Base-by-base conservation (phyloP, 2,329 filamentous ascomycete species). In the Aspergillus oerlinghausenensis region DNA sequence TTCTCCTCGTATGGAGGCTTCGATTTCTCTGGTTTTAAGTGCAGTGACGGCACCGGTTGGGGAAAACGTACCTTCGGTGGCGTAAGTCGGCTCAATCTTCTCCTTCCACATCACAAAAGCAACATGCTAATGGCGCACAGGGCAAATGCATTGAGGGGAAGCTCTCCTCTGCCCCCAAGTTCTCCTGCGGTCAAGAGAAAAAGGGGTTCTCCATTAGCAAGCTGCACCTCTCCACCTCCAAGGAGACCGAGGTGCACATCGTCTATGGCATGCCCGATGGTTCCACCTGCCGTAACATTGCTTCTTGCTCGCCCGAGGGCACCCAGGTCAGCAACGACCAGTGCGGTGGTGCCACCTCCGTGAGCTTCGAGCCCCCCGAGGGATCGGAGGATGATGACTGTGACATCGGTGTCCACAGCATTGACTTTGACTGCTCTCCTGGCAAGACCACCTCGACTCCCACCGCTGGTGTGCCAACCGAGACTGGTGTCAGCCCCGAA, bases 301-400 rank as follows among this genome's bases (percentile, higher is more conserved):
- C 83, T 63, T 70, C 80, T 52, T 95, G 90, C 83, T 84, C 80
- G 62, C 78, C 81, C 55, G 78, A 81, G 17, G 90, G 90, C 67
- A 87, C 85, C 57, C 83, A 82, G 49, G 81, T 97, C 67, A 77
- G 84, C 76, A 97, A 97, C 83, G 84, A 80, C 59, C 91, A 97
- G 82, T 97, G 93, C 73, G 93, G 92, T 84, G 92, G 92, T 75
- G 92, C 93, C 63, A 90, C 83, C 71, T 86, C 85, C 56, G 91
- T 97, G 60, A 86, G 84, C 54, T 86, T 97, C 71, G 77, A 80
- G 62, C 75, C 83, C 57, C 84, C 87, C 70, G 77, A 83, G 61
- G 73, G 81, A 53, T 75, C 72, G 60, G 80, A 82, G 68, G 71
- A 78, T 58, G 80, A 84, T 71, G 75, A 80, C 66, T 94, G 90